phyloP scores from a whole-genome alignment of 139 green algal genomes.

The Micromonas commoda region DNA sequence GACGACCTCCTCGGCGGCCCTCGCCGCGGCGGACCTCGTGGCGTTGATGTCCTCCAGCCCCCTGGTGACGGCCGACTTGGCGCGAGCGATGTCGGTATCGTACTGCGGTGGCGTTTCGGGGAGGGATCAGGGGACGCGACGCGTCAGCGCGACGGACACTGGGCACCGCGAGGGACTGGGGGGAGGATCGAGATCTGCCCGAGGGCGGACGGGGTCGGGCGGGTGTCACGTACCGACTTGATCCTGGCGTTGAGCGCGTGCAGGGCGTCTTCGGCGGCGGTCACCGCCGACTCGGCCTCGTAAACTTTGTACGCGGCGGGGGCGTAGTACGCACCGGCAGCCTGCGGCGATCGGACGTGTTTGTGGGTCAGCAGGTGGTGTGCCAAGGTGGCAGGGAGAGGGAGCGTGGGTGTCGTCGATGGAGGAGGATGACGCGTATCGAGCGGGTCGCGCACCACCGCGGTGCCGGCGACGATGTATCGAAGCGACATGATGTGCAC shows the following conservation, averaged over 20 bases:
- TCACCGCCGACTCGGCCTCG: background rate
- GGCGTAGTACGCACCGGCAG: background rate
- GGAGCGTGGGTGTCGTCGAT: background rate
- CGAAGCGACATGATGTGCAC: no score
- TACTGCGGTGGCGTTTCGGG: no score
- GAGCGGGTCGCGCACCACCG: no score
- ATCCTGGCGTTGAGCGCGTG: background rate
- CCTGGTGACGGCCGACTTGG: background rate
- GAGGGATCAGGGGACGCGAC: no score
- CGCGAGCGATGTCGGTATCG: background rate
- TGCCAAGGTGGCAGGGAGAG: background rate
- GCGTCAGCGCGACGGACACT: background rate
- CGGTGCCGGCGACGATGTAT: no score
- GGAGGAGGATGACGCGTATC: no score
- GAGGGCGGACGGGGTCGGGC: background rate
- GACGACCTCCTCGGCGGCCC: background rate
- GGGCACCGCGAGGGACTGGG: background rate
- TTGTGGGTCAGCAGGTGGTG: background rate
- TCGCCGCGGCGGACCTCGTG: no score
- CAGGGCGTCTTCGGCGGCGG: background rate
- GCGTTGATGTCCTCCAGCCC: background rate
- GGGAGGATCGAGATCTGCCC: no score
- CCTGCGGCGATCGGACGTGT: no score
- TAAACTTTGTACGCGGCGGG: background rate
- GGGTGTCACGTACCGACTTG: background rate